Evolutionary conservation across 306 rosid species (phyloP), one percentile per base, ranked within the genome.

Genomic region (Trichosanthes truncata): DNA sequence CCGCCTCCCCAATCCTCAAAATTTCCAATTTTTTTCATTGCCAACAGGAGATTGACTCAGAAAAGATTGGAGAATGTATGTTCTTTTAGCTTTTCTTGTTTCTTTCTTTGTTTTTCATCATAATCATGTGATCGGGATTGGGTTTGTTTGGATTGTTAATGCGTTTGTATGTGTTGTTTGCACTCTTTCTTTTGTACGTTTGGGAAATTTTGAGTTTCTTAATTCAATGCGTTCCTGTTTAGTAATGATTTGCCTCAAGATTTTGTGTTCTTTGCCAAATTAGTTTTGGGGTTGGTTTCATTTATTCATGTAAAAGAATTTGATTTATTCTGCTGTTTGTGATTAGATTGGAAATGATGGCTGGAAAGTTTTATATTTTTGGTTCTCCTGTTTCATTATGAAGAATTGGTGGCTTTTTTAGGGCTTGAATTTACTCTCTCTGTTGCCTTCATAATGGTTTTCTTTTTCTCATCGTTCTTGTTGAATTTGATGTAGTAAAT

Each of bases 351-450:
- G 13, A 7, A 72, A 26, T 73, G 59, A 46, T 5, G 21, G 60
- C 38, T 73, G 62, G 78, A 31, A 74, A 8, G 12, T 51, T 51
- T 29, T 26, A 4, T 46, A 5, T 72, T 72, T 12, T 69, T 69
- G 35, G 11, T 69, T 69, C 53, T 25, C 17, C 74, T 21, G 76
- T 43, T 71, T 23, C 21, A 67, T 41, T 69, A 10, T 0, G 13
- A 71, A 41, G 35, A 71, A 46, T 12, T 43, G 38, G 76, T 71
- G 1, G 29, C 35, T 23, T 5, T n/a, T 71, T 25, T 73, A 73
- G 77, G 77, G 77, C 55, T 73, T 46, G 77, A 73, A 73, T 71
- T 78, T 17, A 9, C 74, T 63, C 31, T 63, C 11, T 48, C 75
- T 60, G 74, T 62, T 49, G 63, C 74, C 31, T 79, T 83, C 4